These are phyloP conservation scores for Musa itinerans DNA, from an alignment of 176 grass and related monocot genomes.

Conservation along the genomic window DNA sequence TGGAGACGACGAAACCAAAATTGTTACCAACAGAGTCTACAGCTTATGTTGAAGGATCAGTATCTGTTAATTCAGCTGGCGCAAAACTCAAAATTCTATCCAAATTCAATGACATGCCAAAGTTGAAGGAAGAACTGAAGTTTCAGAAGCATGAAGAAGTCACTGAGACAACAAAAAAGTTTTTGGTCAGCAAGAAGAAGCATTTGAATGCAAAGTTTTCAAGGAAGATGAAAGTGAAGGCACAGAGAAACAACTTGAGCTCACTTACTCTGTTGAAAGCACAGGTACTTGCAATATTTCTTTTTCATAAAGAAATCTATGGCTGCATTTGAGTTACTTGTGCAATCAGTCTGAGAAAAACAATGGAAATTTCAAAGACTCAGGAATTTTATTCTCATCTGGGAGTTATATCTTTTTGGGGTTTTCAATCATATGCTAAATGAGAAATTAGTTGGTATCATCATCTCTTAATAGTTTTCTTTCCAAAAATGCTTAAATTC, in stretches of 20 bases:
- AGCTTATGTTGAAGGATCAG: constrained; percentile 2
- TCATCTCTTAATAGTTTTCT: no score
- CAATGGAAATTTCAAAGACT: neutral
- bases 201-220: neutral
- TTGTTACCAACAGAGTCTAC: constrained; percentile 1
- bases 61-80: constrained; percentile 28
- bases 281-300: constrained; percentile 2
- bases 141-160: neutral
- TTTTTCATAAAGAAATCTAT: neutral
- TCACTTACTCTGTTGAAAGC: constrained; percentile 1
- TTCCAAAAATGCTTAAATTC: no score
- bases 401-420: no score
- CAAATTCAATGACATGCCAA: constrained; percentile 10
- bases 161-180: neutral
- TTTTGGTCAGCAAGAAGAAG: constrained; percentile 12
- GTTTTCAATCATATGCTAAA: neutral
- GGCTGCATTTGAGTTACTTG: neutral
- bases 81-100: constrained; percentile 31
- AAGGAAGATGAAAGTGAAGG: constrained; percentile 7
- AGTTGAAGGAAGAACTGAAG: neutral
- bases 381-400: neutral
- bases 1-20: constrained; percentile 1
- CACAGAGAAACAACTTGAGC: constrained; percentile 2
- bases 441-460: no score
- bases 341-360: neutral